Conservation (phyloP, 192 early-diverging fungal genomes). For the Paraglomus brasilianum region DNA sequence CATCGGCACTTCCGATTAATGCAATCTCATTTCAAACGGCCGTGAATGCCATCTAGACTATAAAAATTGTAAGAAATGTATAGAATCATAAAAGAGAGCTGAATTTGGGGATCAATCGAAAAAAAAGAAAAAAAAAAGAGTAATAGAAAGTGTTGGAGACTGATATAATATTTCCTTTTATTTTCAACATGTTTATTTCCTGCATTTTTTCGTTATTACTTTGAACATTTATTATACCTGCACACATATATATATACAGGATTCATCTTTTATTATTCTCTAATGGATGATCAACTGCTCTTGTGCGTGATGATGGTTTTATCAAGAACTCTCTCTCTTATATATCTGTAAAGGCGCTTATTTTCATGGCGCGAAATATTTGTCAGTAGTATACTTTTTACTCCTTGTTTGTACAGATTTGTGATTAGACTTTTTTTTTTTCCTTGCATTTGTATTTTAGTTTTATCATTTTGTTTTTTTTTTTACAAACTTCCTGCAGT, state of each 20-base stretch:
- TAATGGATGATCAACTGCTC: background rate
- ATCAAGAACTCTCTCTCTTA: background rate
- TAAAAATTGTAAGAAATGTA: too few relatives aligned
- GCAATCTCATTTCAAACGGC: too few relatives aligned
- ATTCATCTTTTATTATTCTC: background rate
- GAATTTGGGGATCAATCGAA: too few relatives aligned
- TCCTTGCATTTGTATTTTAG: slow-evolving; percentile 21
- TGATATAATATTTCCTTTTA: too few relatives aligned
- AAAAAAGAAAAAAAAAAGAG: too few relatives aligned
- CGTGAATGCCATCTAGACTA: too few relatives aligned
- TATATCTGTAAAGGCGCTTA: slow-evolving; percentile 18
- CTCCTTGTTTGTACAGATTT: slow-evolving; percentile 17
- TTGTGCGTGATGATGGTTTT: background rate
- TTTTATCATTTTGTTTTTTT: background rate
- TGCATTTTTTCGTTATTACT: slow-evolving; percentile 10
- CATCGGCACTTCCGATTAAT: too few relatives aligned
- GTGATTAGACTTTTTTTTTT: slow-evolving; percentile 8
- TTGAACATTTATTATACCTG: background rate
- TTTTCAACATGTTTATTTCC: background rate
- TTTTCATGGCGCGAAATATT: background rate
- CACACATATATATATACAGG: background rate
- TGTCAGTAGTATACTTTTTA: background rate
- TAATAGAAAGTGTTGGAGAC: too few relatives aligned
- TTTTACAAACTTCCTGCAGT: slow-evolving; percentile 5
- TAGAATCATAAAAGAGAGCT: too few relatives aligned